Evolutionary conservation across 1,284 basidiomycete genomes (phyloP), one percentile per base, ranked within the genome.

Genomic region (Heterobasidion occidentale): DNA sequence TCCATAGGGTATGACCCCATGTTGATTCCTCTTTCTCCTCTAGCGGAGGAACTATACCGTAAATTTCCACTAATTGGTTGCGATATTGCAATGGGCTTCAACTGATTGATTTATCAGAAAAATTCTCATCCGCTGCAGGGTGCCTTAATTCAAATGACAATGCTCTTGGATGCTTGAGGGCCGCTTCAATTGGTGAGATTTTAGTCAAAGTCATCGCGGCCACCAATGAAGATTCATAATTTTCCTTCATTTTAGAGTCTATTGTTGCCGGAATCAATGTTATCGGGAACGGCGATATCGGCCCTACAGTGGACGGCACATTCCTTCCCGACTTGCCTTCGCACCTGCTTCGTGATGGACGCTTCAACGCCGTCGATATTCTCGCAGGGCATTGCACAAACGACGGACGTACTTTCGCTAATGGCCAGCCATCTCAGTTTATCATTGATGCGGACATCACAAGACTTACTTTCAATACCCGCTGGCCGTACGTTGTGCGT

Each of bases 1-100:
- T 77, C 75, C 2, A 76, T 77, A 52, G 75, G 76, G 3, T 75
- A 71, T 59, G 74, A 72, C 19, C 71, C 74, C 2, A 74, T 69
- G 1, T 60, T 64, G 7, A 69, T 66, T 11, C 60, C 63, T 36
- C 34, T 56, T 12, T 45, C 36, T 3, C 60, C 57, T 33, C 65
- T 72, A 53, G 65, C 67, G 1, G 70, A 75, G 44, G 63, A 57
- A 8, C 62, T 65, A 12, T 75, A 75, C 53, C 59, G 74, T 75
- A 53, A 38, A 69, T 45, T 15, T 44, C 51, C 53, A 20, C n/a
- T 15, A 9, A 6, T 19, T 33, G 33, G 33, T 27, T 27, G 27
- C 27, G 27, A 50, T 14, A 15, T 19, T 11, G 11, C 9, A 9
- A 19, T 44, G 42, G 17, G 17, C 35, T 14, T 45, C 45, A 50